Conservation (phyloP, 2,329 filamentous ascomycete species). For the Byssochlamys sp. region DNA sequence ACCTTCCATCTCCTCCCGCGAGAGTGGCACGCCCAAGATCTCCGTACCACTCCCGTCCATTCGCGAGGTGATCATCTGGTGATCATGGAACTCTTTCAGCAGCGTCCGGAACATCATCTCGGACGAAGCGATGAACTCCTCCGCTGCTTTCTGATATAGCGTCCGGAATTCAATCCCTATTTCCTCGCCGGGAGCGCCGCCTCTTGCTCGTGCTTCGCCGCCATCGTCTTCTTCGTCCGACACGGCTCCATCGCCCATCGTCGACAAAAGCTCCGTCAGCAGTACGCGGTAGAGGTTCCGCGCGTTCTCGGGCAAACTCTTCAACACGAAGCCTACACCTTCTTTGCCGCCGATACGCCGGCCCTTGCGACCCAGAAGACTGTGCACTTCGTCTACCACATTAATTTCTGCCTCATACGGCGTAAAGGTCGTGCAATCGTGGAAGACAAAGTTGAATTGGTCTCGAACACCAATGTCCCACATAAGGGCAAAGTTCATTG, state of each 20-base stretch:
- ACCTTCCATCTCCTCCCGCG: constrained; percentile 76
- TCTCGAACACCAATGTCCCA: constrained; percentile 84
- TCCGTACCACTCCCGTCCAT: constrained; percentile 82
- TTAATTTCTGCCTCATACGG: constrained; percentile 66
- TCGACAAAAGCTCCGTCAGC: constrained; percentile 70
- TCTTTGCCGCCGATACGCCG: constrained; percentile 77
- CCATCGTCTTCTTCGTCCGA: constrained; percentile 44
- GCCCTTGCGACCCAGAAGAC: constrained; percentile 70
- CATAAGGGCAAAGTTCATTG: constrained; percentile 73
- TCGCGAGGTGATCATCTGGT: constrained; percentile 87
- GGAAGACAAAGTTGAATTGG: constrained; percentile 76
- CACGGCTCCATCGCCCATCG: constrained; percentile 45
- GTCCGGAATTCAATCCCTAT: constrained; percentile 78
- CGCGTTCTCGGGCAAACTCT: constrained; percentile 84
- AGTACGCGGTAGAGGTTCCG: constrained; percentile 76
- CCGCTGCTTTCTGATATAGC: constrained; percentile 87
- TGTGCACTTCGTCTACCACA: constrained; percentile 81
- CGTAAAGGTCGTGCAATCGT: constrained; percentile 85
- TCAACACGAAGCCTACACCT: constrained; percentile 81
- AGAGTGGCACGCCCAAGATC: constrained; percentile 72
- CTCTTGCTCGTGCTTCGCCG: constrained; percentile 18
- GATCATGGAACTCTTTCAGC: constrained; percentile 94
- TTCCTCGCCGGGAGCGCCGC: constrained; percentile 21
- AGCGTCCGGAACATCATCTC: constrained; percentile 92
- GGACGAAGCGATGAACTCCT: constrained; percentile 93